phyloP scores from a whole-genome alignment of 441 rosid genomes.

The Populus tomentosa region DNA sequence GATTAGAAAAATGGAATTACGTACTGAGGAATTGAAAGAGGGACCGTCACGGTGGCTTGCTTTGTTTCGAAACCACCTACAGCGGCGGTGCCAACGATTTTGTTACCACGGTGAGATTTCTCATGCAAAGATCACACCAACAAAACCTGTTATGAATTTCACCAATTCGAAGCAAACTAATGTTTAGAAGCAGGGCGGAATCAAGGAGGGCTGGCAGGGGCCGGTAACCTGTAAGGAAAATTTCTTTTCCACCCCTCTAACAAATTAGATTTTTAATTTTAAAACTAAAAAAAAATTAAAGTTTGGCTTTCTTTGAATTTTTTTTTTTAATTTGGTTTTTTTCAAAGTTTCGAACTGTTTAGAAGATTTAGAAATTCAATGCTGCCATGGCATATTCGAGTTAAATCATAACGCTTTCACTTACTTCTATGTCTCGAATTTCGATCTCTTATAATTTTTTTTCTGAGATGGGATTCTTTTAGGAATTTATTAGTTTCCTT shows the following conservation, averaged over 20 bases:
- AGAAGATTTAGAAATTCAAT: not conserved
- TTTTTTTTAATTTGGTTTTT: too few relatives aligned
- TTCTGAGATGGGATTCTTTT: not conserved
- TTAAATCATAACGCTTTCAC: not conserved
- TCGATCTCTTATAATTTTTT: too few relatives aligned
- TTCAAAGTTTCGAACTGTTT: too few relatives aligned
- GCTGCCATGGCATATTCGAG: not conserved
- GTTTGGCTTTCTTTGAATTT: too few relatives aligned
- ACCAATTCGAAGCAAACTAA: not conserved
- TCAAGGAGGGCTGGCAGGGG: too few relatives aligned
- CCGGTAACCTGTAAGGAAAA: too few relatives aligned
- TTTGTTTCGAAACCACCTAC: slow-evolving; percentile 10
- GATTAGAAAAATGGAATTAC: not conserved
- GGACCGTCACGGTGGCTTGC: not conserved
- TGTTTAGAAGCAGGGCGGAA: too few relatives aligned
- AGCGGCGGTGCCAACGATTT: slow-evolving; percentile 21
- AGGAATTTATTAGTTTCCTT: too few relatives aligned
- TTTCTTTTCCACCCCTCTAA: too few relatives aligned
- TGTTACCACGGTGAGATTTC: slow-evolving; percentile 14
- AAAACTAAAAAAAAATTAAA: too few relatives aligned
- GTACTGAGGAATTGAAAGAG: not conserved
- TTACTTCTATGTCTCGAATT: not conserved
- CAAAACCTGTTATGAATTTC: slow-evolving; percentile 3
- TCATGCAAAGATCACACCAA: slow-evolving; percentile 15
- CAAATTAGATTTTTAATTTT: too few relatives aligned